Evolutionary conservation across 352 stramenopile genomes (phyloP), one percentile per base, ranked within the genome.

Genomic region (Phytophthora pisi): DNA sequence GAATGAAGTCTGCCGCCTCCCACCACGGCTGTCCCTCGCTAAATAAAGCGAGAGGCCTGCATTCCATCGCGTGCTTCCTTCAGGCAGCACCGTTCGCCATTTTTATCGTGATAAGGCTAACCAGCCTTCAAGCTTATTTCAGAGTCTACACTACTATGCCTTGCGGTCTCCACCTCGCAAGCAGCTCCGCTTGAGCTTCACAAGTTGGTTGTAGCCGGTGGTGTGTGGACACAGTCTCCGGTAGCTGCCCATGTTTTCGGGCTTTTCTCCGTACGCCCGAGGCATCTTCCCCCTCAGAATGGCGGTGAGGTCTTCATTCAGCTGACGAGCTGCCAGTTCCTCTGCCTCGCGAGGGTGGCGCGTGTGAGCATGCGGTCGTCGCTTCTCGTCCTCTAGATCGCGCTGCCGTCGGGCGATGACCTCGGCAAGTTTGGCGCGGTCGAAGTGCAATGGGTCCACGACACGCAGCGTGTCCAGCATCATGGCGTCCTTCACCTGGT

Each of bases 381-480:
- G 78, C 51, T 82, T 81, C 54, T 89, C 81, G 4, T 64, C 79
- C 24, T 92, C 80, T 0, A 81, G 34, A 4, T 91, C 81, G 16
- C 78, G 66, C 26, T 96, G 74, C 46, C 90, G 76, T 18, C 88
- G 76, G 16, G 78, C 54, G 26, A 95, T 78, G 23, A 97, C 66
- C 5, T 91, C 74, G 13, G 79, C 78, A 42, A 98, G 66, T 53
- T 79, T 82, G 1, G 57, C 61, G 28, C 91, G 84, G 57, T 97
- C 90, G 57, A 95, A 97, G 43, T 81, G 79, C 23, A 93, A 68
- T 16, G 92, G 89, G 24, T 96, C 72, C 20, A 98, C 84, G 16
- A 98, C 70, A n/a, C 69, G 61, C 47, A 98, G 77, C 24, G 89
- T 97, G 72, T 98, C 90, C 18, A 84, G 57, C 56, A 98, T 92